Evolutionary conservation across 306 rosid genomes (phyloP).

Genomic region (Vigna trinervia): DNA sequence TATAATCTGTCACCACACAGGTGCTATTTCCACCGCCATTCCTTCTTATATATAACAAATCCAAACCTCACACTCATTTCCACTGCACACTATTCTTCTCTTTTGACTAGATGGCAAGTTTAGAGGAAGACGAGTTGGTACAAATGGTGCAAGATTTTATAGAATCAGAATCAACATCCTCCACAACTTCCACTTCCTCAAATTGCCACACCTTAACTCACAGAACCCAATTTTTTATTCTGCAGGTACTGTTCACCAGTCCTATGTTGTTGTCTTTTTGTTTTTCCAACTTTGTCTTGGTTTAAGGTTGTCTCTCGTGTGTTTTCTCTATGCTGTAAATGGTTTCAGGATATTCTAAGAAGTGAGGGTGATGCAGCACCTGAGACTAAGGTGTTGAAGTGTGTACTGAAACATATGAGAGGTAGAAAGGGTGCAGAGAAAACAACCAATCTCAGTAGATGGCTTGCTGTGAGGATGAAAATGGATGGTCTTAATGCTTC

Average conservation of each 20-base stretch:
- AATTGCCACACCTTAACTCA: slow-evolving; percentile 45
- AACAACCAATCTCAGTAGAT: slow-evolving; percentile 49
- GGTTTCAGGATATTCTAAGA: slow-evolving; percentile 61
- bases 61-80: not conserved
- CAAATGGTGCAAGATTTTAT: slow-evolving; percentile 78
- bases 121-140: slow-evolving; percentile 66
- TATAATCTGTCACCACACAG: slow-evolving; percentile 45
- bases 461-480: slow-evolving; percentile 60
- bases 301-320: slow-evolving; percentile 2
- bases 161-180: slow-evolving; percentile 60
- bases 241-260: slow-evolving; percentile 52
- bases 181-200: slow-evolving; percentile 48
- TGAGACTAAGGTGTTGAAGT: slow-evolving; percentile 56
- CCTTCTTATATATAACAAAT: slow-evolving; percentile 8
- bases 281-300: not conserved
- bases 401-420: slow-evolving; percentile 57
- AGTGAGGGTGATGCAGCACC: slow-evolving; percentile 42
- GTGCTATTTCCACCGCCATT: slow-evolving; percentile 51
- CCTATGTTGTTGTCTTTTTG: not conserved
- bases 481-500: slow-evolving; percentile 68
- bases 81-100: slow-evolving; percentile 33
- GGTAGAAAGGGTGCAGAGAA: slow-evolving; percentile 44
- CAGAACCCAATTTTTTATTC: slow-evolving; percentile 49
- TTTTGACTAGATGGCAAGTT: slow-evolving; percentile 57
- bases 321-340: not conserved